A percentile compares a stretch with the other conserved stretches of the same genome.
Conservation (phyloP, 2,329 filamentous ascomycete species). For the Ophiosphaerella herpotricha region DNA sequence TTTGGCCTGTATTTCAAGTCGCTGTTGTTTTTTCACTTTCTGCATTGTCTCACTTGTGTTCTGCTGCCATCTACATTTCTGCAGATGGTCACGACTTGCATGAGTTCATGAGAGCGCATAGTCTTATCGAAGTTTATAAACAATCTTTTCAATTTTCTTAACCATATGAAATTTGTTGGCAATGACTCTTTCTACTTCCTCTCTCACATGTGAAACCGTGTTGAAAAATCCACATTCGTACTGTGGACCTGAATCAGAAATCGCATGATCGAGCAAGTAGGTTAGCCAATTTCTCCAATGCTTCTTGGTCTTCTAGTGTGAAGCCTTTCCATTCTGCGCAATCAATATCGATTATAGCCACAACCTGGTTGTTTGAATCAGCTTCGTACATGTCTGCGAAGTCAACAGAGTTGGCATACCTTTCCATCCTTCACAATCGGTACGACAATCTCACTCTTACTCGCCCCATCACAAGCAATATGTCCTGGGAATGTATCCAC, state of each 20-base stretch:
- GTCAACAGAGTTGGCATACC: conserved; percentile 38
- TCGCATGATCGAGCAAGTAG: conserved; percentile 42
- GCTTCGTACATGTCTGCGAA: conserved; percentile 6
- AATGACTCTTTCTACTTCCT: not conserved
- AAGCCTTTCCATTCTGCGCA: conserved; percentile 71
- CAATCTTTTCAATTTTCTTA: not conserved
- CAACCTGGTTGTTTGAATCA: conserved; percentile 42
- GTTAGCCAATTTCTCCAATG: conserved; percentile 65
- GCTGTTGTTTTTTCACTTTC: conserved; percentile 11
- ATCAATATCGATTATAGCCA: conserved; percentile 81
- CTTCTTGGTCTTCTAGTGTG: conserved; percentile 67
- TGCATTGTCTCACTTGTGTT: conserved; percentile 22
- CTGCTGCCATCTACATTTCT: conserved; percentile 25
- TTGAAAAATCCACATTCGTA: no score
- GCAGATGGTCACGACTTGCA: conserved; percentile 32
- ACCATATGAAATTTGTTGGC: not conserved
- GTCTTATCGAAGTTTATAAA: conserved; percentile 18
- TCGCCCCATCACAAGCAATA: conserved; percentile 79
- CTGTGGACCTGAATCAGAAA: conserved; percentile 18
- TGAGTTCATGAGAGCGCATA: conserved; percentile 29
- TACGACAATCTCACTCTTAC: conserved; percentile 80
- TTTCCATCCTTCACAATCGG: conserved; percentile 63
- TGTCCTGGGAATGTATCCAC: conserved; percentile 78
- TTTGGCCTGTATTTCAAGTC: conserved; percentile 14
- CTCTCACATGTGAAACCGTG: no score